Percentiles rank a stretch among this genome's conserved stretches.
Conservation (phyloP, 2,329 filamentous ascomycete species). For the Tolypocladium pustulatum region DNA sequence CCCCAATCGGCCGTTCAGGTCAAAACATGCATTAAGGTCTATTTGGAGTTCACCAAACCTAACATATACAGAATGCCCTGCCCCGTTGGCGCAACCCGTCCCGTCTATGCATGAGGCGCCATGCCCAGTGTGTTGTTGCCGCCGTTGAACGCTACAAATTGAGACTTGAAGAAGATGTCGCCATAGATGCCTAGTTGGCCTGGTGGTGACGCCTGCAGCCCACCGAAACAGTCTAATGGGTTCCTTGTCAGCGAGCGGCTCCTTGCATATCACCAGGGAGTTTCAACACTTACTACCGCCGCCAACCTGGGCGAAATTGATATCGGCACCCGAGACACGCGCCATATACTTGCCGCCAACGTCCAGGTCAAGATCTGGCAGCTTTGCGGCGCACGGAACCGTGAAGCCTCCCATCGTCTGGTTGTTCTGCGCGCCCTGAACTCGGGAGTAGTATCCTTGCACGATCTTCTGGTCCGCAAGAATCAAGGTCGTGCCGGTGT, state of each 20-base stretch:
- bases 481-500: conserved; percentile 54
- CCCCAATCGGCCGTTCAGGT: neutral
- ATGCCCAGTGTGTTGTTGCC: conserved; percentile 44
- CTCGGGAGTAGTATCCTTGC: conserved; percentile 34
- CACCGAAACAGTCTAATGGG: conserved; percentile 43
- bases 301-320: conserved; percentile 41
- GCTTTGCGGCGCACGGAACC: conserved; percentile 31
- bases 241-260: neutral
- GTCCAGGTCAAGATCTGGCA: conserved; percentile 42
- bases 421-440: conserved; percentile 32
- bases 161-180: conserved; percentile 51
- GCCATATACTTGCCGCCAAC: conserved; percentile 49
- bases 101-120: conserved; percentile 20
- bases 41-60: neutral
- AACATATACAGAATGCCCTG: neutral
- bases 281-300: conserved; percentile 35
- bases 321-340: conserved; percentile 39
- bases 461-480: conserved; percentile 45
- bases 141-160: conserved; percentile 47
- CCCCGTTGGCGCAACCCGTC: neutral
- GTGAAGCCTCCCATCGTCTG: conserved; percentile 31
- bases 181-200: conserved; percentile 49
- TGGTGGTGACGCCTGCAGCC: conserved; percentile 48
- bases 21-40: neutral
- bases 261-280: conserved; percentile 23